Percentiles rank a stretch among this genome's conserved stretches.
Conservation (phyloP, 108 stramenopile genomes). For the Nitzschia inconspicua region DNA sequence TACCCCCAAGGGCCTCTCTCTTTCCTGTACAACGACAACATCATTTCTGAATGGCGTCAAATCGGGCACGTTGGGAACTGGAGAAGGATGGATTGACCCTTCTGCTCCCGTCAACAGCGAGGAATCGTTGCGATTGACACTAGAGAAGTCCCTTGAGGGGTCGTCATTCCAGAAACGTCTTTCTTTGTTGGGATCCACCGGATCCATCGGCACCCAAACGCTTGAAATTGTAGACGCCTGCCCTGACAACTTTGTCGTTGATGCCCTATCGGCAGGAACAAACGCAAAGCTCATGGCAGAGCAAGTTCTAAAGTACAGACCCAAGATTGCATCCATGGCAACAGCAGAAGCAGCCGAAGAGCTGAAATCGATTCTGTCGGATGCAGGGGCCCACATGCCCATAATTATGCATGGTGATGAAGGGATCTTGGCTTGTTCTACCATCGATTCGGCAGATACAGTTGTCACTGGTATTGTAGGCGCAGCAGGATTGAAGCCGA, state of each 20-base stretch:
- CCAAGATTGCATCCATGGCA: slow-evolving; percentile 64
- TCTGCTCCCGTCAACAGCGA: slow-evolving; percentile 77
- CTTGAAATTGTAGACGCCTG: slow-evolving; percentile 93
- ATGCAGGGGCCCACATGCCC: slow-evolving; percentile 57
- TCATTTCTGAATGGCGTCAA: too few species aligned
- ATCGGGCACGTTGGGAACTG: slow-evolving; percentile 65
- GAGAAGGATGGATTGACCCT: slow-evolving; percentile 80
- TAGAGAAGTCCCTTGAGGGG: slow-evolving; percentile 72
- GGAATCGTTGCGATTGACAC: slow-evolving; percentile 62
- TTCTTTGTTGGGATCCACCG: slow-evolving; percentile 87
- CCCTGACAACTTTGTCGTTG: slow-evolving; percentile 91
- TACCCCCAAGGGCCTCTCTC: too few species aligned
- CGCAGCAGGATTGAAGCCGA: slow-evolving; percentile 90
- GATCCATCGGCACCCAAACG: slow-evolving; percentile 96
- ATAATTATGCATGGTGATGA: slow-evolving; percentile 77
- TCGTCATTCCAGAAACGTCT: slow-evolving; percentile 79
- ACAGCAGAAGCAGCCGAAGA: slow-evolving; percentile 67
- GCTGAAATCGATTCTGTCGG: slow-evolving; percentile 43
- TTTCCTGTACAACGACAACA: too few species aligned
- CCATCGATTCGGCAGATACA: slow-evolving; percentile 73
- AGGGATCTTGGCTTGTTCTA: slow-evolving; percentile 81
- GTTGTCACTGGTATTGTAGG: slow-evolving; percentile 97
- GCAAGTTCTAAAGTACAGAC: slow-evolving; percentile 87
- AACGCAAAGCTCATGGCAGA: slow-evolving; percentile 89
- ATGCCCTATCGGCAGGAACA: slow-evolving; percentile 84